Conservation (phyloP, 2,329 filamentous ascomycete species). For the Sporothrix protearum region DNA sequence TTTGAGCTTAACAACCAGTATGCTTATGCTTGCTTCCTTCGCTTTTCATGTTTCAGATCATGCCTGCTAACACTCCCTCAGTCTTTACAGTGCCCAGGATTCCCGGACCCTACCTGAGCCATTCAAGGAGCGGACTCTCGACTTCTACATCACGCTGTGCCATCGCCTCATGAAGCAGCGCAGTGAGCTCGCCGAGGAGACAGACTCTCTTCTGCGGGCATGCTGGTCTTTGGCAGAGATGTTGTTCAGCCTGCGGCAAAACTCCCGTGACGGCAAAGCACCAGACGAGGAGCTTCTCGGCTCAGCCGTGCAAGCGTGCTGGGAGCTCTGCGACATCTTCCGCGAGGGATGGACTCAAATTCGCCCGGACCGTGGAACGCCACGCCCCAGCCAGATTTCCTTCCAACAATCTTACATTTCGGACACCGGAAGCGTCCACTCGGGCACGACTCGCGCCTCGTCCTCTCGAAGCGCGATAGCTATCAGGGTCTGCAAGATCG, state of each 20-base stretch:
- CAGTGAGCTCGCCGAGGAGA: constrained; percentile 72
- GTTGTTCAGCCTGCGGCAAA: constrained; percentile 86
- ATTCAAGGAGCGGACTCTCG: constrained; percentile 83
- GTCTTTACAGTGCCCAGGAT: constrained; percentile 86
- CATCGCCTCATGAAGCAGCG: constrained; percentile 96
- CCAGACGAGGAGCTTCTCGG: constrained; percentile 80
- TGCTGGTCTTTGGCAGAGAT: constrained; percentile 92
- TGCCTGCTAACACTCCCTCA: constrained; percentile 31
- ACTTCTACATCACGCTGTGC: constrained; percentile 91
- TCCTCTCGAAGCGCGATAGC: constrained; percentile 53
- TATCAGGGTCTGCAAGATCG: constrained; percentile 46
- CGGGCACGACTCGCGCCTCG: constrained; percentile 40
- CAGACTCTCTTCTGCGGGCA: constrained; percentile 75
- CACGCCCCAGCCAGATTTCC: constrained; percentile 71
- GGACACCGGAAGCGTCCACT: constrained; percentile 37
- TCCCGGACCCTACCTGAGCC: constrained; percentile 72
- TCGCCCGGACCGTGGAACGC: constrained; percentile 79
- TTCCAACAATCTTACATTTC: constrained; percentile 56
- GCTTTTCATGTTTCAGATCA: background rate
- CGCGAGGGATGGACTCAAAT: constrained; percentile 88
- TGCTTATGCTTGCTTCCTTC: constrained; percentile 31
- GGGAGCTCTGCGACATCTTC: constrained; percentile 92
- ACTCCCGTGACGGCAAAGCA: constrained; percentile 65
- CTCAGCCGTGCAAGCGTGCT: constrained; percentile 87
- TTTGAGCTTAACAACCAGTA: constrained; percentile 93